Evolutionary conservation across 306 rosid species (phyloP).

Genomic region (Quercus parvula): DNA sequence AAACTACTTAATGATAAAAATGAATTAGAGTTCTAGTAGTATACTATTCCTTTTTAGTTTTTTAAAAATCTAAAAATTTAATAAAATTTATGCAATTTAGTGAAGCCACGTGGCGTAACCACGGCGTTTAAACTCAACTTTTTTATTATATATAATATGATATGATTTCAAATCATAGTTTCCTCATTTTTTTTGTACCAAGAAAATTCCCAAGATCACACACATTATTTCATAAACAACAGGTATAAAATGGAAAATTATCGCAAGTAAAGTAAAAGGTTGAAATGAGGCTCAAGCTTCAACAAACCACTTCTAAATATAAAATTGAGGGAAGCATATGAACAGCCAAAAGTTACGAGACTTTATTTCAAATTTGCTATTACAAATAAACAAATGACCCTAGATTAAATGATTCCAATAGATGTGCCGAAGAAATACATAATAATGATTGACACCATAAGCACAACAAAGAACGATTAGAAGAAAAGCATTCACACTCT

Average conservation of each 20-base stretch:
- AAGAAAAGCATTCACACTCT: conserved; percentile 19
- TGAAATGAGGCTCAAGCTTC: not conserved
- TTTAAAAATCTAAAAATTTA: too few relatives aligned
- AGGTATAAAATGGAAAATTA: not conserved
- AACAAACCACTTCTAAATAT: conserved; percentile 12
- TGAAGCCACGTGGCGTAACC: accelerated
- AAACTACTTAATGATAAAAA: too few relatives aligned
- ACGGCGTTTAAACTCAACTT: too few relatives aligned
- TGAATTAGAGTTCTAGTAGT: too few relatives aligned
- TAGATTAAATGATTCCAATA: conserved; percentile 14
- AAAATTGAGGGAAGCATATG: not conserved
- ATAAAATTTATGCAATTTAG: too few relatives aligned
- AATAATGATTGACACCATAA: not conserved
- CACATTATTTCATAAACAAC: not conserved
- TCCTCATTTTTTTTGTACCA: not conserved
- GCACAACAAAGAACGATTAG: conserved; percentile 12
- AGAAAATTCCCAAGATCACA: not conserved
- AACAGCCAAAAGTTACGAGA: not conserved
- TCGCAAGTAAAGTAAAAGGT: conserved; percentile 10
- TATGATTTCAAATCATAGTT: not conserved
- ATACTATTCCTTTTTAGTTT: too few relatives aligned
- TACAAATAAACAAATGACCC: not conserved
- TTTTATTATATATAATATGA: too few relatives aligned
- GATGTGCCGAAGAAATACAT: not conserved
- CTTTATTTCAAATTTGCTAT: not conserved